Percentiles rank a stretch among this genome's conserved stretches.
Conservation (phyloP, 2,329 filamentous ascomycete genomes). For the Arachnopeziza araneosa region DNA sequence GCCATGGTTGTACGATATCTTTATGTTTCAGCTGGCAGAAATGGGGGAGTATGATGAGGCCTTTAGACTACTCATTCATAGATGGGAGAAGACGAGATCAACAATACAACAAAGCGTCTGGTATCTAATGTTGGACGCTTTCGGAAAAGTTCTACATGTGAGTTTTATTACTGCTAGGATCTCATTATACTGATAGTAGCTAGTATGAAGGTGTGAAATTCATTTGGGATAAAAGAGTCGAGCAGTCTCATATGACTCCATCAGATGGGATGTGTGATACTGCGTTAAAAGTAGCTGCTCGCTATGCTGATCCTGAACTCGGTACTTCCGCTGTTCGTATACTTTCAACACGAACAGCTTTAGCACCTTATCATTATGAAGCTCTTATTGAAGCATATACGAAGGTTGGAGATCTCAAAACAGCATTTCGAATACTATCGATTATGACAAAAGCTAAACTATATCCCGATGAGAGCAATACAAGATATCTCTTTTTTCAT, state of each 20-base stretch:
- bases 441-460: slow-evolving; percentile 66
- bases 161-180: slow-evolving; percentile 24
- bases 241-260: slow-evolving; percentile 52
- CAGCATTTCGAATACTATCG: slow-evolving; percentile 63
- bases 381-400: slow-evolving; percentile 68
- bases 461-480: slow-evolving; percentile 51
- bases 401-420: slow-evolving; percentile 51
- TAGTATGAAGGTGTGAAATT: slow-evolving; percentile 60
- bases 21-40: slow-evolving; percentile 68
- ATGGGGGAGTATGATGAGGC: slow-evolving; percentile 73
- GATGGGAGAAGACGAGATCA: slow-evolving; percentile 38
- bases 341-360: slow-evolving; percentile 50
- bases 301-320: slow-evolving; percentile 60
- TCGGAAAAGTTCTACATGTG: slow-evolving; percentile 58
- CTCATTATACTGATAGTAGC: background rate
- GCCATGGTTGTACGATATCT: slow-evolving; percentile 72
- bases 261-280: slow-evolving; percentile 61
- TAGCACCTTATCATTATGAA: slow-evolving; percentile 71
- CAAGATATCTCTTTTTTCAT: slow-evolving; percentile 54
- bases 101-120: slow-evolving; percentile 54
- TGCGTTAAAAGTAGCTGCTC: slow-evolving; percentile 66
- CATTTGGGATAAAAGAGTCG: slow-evolving; percentile 66
- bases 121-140: slow-evolving; percentile 70
- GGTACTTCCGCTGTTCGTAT: slow-evolving; percentile 66
- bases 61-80: slow-evolving; percentile 58